Conservation (phyloP, 768 basidiomycete species). For the Clathrus columnatus region DNA sequence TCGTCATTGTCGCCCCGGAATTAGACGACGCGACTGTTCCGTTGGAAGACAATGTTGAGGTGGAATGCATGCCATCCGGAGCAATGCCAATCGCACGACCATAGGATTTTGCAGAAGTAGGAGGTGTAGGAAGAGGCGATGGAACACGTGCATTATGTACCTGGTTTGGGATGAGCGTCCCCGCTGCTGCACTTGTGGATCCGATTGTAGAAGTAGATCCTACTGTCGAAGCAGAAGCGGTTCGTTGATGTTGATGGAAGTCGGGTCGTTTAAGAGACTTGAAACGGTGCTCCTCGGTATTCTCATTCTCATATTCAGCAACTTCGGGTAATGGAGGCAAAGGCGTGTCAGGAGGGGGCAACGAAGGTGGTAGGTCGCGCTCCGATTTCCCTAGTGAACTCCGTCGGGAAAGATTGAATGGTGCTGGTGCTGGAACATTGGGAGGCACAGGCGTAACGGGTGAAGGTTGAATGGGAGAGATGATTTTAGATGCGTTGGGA, state of each 20-base stretch:
- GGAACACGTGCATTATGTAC: background rate
- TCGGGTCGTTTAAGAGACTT: background rate
- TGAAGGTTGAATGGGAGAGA: background rate
- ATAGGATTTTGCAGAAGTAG: background rate
- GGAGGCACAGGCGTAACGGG: constrained; percentile 6
- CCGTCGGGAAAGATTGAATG: background rate
- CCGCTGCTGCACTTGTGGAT: background rate
- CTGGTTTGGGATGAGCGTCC: background rate
- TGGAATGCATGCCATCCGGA: background rate
- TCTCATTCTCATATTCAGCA: background rate
- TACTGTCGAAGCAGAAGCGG: background rate
- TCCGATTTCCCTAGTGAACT: background rate
- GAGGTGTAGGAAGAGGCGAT: background rate
- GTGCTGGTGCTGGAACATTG: constrained; percentile 7
- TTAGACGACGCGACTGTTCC: background rate
- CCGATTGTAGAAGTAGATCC: too few relatives aligned
- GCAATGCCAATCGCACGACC: background rate
- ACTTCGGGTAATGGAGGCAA: background rate
- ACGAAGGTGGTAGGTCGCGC: background rate
- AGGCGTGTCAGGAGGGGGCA: background rate
- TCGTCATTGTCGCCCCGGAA: background rate
- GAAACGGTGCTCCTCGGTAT: background rate
- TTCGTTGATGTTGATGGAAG: background rate
- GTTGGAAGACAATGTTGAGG: background rate
- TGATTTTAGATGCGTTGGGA: background rate